Base-by-base conservation (phyloP, 352 stramenopile genomes). In the Blastocystis sp. region DNA sequence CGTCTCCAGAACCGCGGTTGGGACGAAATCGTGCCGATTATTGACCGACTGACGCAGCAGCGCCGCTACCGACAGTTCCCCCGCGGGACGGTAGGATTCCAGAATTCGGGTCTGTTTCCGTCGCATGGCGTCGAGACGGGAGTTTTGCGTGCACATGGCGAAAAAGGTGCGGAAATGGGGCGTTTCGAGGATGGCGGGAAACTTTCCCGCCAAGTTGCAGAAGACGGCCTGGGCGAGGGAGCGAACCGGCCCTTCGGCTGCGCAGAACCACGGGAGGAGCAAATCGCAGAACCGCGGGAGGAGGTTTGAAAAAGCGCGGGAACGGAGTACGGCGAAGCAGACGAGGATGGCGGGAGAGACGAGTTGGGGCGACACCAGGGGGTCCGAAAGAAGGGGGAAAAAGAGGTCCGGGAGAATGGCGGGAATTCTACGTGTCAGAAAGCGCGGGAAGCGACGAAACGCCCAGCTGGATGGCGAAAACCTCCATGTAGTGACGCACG, bases 21-120 rank as follows among this genome's bases (percentile, higher is more conserved):
- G 69, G 18, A 81, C 48, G 36, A 63, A 81, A 51, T 81, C 69
- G 40, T 81, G 32, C 2, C 61, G 36, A 27, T 81, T 81, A 42
- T 81, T 81, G n/a, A 49, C 21, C 21, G 14, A 21, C 7, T 27
- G 42, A 24, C 8, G 18, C 18, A 81, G 32, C 0, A 81, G 46
- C 0, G 48, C 24, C 3, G 21, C 9, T 18, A 64, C 4, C 6
- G 48, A 51, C 0, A 29, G 11, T 0, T 59, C 44, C 14, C 18
- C 8, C 11, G 29, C 48, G 24, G 48, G 29, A 42, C 63, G 21
- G 21, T 32, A 36, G 14, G 0, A 9, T 6, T 16, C 1, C n/a
- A 54, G 38, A 18, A 81, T 6, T 4, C 9, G 21, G 3, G 36
- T 34, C 48, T 81, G 69, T 29, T 61, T 59, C 29, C 32, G 36